Percentiles rank a stretch among this genome's conserved stretches.
These are phyloP conservation scores for Russula compacta DNA, from an alignment of 768 basidiomycete genomes.

Conservation along the genomic window DNA sequence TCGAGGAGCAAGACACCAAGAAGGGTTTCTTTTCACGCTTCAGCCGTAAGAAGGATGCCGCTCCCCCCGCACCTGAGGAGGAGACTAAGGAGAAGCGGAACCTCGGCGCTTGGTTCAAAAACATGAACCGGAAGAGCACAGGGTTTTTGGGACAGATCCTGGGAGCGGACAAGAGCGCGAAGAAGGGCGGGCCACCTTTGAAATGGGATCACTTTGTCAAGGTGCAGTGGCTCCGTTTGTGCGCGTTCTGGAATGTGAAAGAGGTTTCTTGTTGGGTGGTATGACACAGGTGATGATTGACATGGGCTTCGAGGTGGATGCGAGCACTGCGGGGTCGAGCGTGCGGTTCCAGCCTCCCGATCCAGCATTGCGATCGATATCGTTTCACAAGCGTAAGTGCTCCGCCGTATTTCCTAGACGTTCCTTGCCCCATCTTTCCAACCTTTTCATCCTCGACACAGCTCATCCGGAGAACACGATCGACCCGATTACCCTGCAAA, in stretches of 20 bases:
- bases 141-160: slow-evolving; percentile 21
- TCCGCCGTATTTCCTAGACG: background rate
- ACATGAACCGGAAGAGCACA: slow-evolving; percentile 20
- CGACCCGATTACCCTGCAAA: slow-evolving; percentile 22
- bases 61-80: slow-evolving; percentile 4
- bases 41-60: slow-evolving; percentile 31
- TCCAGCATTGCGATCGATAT: slow-evolving; percentile 21
- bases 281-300: slow-evolving; percentile 23
- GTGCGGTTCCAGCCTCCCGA: slow-evolving; percentile 28
- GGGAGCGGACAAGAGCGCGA: slow-evolving; percentile 19
- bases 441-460: background rate
- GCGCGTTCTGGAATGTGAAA: background rate
- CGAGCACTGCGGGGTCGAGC: slow-evolving; percentile 26
- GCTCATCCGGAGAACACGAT: slow-evolving; percentile 27
- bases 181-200: slow-evolving; percentile 23
- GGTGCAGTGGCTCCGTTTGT: slow-evolving; percentile 6
- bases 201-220: slow-evolving; percentile 29
- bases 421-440: background rate
- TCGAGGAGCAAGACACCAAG: slow-evolving; percentile 32
- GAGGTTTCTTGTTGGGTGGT: background rate
- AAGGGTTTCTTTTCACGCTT: slow-evolving; percentile 47
- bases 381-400: slow-evolving; percentile 27
- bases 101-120: slow-evolving; percentile 15
- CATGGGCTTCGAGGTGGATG: slow-evolving; percentile 26
- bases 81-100: slow-evolving; percentile 31